A percentile compares a stretch with the other conserved stretches of the same genome.
These are phyloP conservation scores for Pseudocercospora macadamiae DNA, from an alignment of 2,329 filamentous ascomycete genomes.

Conservation along the genomic window DNA sequence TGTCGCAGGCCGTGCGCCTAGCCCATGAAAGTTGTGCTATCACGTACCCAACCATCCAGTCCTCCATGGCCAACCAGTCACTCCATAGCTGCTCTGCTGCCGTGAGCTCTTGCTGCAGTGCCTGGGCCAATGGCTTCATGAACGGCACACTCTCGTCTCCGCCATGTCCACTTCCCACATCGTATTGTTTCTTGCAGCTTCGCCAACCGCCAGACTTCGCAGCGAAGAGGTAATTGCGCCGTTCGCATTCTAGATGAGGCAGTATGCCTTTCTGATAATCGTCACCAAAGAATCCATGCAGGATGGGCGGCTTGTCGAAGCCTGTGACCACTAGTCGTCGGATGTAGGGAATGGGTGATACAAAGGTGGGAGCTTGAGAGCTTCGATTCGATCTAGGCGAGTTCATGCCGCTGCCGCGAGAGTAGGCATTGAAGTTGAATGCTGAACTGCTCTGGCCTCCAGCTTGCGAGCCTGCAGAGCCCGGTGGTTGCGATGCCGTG, in stretches of 20 bases:
- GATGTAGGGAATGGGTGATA: constrained; percentile 85
- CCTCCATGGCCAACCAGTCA: constrained; percentile 94
- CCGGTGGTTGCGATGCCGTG: constrained; percentile 36
- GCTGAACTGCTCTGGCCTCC: neutral
- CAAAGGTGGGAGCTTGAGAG: constrained; percentile 37
- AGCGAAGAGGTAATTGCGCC: constrained; percentile 92
- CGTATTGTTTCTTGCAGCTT: constrained; percentile 86
- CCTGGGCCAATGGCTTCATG: constrained; percentile 73
- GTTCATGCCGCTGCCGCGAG: constrained; percentile 45
- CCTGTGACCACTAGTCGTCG: constrained; percentile 88
- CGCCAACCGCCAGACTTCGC: constrained; percentile 92
- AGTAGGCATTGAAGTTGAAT: constrained; percentile 28
- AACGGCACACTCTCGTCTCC: constrained; percentile 85
- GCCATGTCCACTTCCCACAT: constrained; percentile 60
- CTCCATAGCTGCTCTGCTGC: constrained; percentile 85
- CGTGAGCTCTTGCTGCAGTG: constrained; percentile 77
- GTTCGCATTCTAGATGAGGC: constrained; percentile 81
- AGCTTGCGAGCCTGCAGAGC: constrained; percentile 4
- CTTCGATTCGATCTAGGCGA: constrained; percentile 36
- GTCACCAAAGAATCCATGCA: constrained; percentile 96
- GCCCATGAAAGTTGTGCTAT: constrained; percentile 34
- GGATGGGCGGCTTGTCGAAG: constrained; percentile 81
- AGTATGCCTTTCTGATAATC: constrained; percentile 83
- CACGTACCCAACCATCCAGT: constrained; percentile 84
- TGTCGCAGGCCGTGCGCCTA: constrained; percentile 70